These are phyloP conservation scores for Kazachstania psychrophila DNA, from an alignment of 805 yeast species.

Conservation along the genomic window DNA sequence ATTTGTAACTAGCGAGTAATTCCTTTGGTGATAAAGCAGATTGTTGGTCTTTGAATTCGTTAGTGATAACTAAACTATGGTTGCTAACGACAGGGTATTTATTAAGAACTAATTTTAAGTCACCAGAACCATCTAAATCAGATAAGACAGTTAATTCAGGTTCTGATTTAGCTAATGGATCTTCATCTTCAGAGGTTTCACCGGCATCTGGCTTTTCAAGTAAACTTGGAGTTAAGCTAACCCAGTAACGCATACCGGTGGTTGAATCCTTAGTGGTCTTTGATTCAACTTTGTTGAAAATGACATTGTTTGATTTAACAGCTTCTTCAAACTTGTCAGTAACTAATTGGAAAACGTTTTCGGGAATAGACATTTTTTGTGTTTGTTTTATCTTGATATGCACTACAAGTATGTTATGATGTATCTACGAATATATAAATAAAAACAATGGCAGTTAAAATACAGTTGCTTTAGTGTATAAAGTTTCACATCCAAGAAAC, in stretches of 20 bases:
- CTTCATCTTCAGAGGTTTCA: conserved; percentile 29
- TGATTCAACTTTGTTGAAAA: conserved; percentile 41
- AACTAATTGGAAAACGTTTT: conserved; percentile 31
- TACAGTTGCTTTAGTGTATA: no score
- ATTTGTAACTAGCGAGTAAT: conserved; percentile 45
- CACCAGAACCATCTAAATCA: conserved; percentile 34
- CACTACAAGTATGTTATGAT: no score
- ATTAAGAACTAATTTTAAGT: conserved; percentile 61
- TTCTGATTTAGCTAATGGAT: conserved; percentile 80
- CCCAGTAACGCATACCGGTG: conserved; percentile 26
- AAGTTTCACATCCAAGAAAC: no score
- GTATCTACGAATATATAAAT: no score
- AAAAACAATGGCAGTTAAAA: no score
- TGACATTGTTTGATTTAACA: conserved; percentile 29
- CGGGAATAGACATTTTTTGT: conserved; percentile 29
- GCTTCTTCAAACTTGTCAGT: conserved; percentile 26
- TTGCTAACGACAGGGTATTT: conserved; percentile 76
- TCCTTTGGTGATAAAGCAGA: conserved; percentile 65
- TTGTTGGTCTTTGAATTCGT: conserved; percentile 59
- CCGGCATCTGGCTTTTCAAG: conserved; percentile 34
- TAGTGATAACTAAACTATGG: conserved; percentile 75
- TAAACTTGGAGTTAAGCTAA: conserved; percentile 29
- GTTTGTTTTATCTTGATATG: background rate
- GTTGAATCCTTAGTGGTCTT: conserved; percentile 24
- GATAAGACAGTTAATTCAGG: conserved; percentile 58